Percentiles rank a stretch among this genome's conserved stretches.
phyloP scores from a whole-genome alignment of 805 yeast genomes.

The Schizosaccharomyces japonicus region DNA sequence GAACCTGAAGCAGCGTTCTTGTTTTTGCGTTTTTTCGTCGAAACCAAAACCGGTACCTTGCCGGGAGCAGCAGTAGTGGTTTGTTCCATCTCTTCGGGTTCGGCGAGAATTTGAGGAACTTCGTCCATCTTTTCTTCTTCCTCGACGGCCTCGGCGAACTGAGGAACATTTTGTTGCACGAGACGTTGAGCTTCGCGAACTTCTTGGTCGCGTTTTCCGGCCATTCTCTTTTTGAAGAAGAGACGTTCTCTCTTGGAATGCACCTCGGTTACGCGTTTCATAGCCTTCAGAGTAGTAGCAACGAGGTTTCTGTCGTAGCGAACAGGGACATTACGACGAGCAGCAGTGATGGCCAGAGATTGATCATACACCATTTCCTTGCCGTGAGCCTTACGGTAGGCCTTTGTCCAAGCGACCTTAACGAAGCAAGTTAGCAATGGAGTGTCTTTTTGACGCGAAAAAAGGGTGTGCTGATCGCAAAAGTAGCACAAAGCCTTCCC shows the following conservation, averaged over 20 bases:
- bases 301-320: constrained; percentile 93
- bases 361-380: constrained; percentile 95
- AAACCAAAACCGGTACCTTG: neutral
- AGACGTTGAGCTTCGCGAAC: constrained; percentile 67
- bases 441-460: too few relatives aligned
- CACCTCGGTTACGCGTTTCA: constrained; percentile 88
- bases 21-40: constrained; percentile 3
- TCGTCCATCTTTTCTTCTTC: constrained; percentile 38
- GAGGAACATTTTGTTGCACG: constrained; percentile 71
- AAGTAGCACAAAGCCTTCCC: too few relatives aligned
- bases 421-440: too few relatives aligned
- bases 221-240: constrained; percentile 97
- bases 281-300: constrained; percentile 77
- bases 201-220: constrained; percentile 77
- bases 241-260: constrained; percentile 92
- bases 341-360: constrained; percentile 69
- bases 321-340: constrained; percentile 93
- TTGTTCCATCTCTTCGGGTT: neutral
- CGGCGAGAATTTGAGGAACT: constrained; percentile 10
- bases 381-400: constrained; percentile 96
- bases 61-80: neutral
- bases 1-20: neutral
- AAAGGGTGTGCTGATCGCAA: too few relatives aligned
- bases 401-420: constrained; percentile 67
- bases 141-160: constrained; percentile 79